Conservation (phyloP, 176 grass and related monocot genomes). For the Cenchrus fungigraminus region DNA sequence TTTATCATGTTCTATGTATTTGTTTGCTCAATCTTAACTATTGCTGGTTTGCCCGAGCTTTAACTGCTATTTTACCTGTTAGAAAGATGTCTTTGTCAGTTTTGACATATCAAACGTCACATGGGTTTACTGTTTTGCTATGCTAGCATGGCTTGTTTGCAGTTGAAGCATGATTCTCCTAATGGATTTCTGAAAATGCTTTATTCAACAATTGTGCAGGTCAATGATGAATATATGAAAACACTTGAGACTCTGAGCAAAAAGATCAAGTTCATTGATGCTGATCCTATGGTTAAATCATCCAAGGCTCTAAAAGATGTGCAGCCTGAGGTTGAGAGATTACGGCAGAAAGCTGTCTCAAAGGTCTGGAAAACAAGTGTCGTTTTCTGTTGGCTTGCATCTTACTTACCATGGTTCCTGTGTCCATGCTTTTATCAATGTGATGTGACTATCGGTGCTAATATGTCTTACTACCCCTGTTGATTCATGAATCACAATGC, state of each 20-base stretch:
- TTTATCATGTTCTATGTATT: constrained; percentile 7
- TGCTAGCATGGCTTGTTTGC: background rate
- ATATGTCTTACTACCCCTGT: background rate
- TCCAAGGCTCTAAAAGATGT: constrained; percentile 90
- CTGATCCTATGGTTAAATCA: constrained; percentile 76
- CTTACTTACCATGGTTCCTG: background rate
- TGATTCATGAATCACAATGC: background rate
- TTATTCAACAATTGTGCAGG: constrained; percentile 58
- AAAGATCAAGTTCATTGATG: constrained; percentile 92
- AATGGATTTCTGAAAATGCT: constrained; percentile 26
- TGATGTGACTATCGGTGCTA: constrained; percentile 14
- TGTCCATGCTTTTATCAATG: background rate
- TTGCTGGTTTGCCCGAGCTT: background rate
- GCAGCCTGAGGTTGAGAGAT: constrained; percentile 87
- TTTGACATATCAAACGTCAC: constrained; percentile 8
- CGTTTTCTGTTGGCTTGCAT: background rate
- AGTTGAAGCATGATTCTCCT: background rate
- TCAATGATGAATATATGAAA: constrained; percentile 95
- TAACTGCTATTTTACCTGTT: background rate
- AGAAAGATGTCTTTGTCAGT: constrained; percentile 16
- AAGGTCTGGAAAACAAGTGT: constrained; percentile 66
- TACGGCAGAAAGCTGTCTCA: constrained; percentile 90
- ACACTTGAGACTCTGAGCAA: constrained; percentile 86
- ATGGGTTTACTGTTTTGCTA: constrained; percentile 15
- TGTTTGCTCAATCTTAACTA: constrained; percentile 1